A percentile compares a stretch with the other conserved stretches of the same genome.
Evolutionary conservation across 345 rosid species (phyloP).

Genomic region (Conringia planisiliqua): DNA sequence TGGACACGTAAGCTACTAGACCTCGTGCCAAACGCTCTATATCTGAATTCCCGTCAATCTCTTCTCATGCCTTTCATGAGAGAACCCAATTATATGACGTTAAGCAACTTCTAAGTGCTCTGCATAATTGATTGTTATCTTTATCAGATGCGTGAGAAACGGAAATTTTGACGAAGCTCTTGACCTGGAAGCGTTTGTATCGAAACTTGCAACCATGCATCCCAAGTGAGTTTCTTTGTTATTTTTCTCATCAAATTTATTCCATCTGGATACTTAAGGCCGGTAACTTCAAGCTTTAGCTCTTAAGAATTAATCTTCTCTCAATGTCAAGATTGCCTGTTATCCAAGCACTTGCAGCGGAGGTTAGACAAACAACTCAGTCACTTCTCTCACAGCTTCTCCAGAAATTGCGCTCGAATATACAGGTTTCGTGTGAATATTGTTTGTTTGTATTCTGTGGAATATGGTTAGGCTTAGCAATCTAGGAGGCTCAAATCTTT

Average conservation of each 20-base stretch:
- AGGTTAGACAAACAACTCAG: slow-evolving; percentile 90
- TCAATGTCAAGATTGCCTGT: slow-evolving; percentile 59
- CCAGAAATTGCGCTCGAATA: slow-evolving; percentile 85
- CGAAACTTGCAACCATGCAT: slow-evolving; percentile 91
- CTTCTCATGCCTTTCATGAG: slow-evolving; percentile 10
- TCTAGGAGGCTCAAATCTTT: slow-evolving; percentile 13
- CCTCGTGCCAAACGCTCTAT: background rate
- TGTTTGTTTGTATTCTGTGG: slow-evolving; percentile 9
- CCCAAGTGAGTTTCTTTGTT: slow-evolving; percentile 67
- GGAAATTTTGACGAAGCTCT: slow-evolving; percentile 98
- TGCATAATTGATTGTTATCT: slow-evolving; percentile 4
- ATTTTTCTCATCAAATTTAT: background rate
- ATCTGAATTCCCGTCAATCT: background rate
- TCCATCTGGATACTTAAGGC: slow-evolving; percentile 11
- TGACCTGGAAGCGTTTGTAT: slow-evolving; percentile 89
- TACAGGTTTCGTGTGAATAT: slow-evolving; percentile 54
- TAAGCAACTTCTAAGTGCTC: background rate
- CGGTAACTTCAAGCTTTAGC: slow-evolving; percentile 16
- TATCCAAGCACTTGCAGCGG: slow-evolving; percentile 85
- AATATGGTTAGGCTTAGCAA: background rate
- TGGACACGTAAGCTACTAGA: slow-evolving; percentile 82
- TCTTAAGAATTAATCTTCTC: slow-evolving; percentile 17
- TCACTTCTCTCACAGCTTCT: slow-evolving; percentile 93
- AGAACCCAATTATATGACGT: background rate
- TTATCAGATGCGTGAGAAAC: slow-evolving; percentile 84